Conservation (phyloP, 2,329 filamentous ascomycete species). For the Phialocephala subalpina region DNA sequence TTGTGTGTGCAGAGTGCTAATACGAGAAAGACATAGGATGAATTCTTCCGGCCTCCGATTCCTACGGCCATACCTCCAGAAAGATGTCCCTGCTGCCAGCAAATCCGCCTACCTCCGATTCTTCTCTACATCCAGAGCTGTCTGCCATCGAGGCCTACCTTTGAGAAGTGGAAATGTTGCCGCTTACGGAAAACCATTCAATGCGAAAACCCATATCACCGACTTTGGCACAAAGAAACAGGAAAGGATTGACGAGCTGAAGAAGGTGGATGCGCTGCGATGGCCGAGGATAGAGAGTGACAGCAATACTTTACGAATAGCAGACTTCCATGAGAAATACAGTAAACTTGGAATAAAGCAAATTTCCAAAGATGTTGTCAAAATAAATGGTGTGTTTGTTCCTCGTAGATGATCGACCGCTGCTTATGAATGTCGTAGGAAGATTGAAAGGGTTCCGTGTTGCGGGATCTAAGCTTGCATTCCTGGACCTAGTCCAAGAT, state of each 20-base stretch:
- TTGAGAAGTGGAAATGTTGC: not conserved
- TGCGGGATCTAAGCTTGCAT: constrained; percentile 80
- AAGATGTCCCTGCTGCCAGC: constrained; percentile 46
- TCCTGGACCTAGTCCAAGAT: constrained; percentile 81
- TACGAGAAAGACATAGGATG: constrained; percentile 49
- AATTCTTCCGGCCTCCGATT: constrained; percentile 56
- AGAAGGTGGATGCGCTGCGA: constrained; percentile 55
- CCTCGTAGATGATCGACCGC: too few species aligned
- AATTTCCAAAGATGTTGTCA: not conserved
- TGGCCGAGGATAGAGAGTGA: constrained; percentile 60
- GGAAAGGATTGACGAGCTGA: constrained; percentile 63
- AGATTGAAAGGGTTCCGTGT: constrained; percentile 61
- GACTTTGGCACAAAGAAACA: constrained; percentile 35
- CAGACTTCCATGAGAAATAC: constrained; percentile 43
- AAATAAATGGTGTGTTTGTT: not conserved
- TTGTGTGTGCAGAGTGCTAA: constrained; percentile 24
- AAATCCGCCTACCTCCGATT: constrained; percentile 56
- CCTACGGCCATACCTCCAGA: constrained; percentile 62
- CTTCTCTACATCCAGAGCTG: constrained; percentile 47
- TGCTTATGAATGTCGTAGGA: not conserved
- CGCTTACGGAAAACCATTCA: not conserved
- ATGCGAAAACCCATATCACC: not conserved
- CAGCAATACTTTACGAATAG: constrained; percentile 45
- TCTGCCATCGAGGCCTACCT: not conserved
- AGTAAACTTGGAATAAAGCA: constrained; percentile 7